These are phyloP conservation scores for Tolypocladium nubicola DNA, from an alignment of 2,329 filamentous ascomycete species.

Conservation along the genomic window DNA sequence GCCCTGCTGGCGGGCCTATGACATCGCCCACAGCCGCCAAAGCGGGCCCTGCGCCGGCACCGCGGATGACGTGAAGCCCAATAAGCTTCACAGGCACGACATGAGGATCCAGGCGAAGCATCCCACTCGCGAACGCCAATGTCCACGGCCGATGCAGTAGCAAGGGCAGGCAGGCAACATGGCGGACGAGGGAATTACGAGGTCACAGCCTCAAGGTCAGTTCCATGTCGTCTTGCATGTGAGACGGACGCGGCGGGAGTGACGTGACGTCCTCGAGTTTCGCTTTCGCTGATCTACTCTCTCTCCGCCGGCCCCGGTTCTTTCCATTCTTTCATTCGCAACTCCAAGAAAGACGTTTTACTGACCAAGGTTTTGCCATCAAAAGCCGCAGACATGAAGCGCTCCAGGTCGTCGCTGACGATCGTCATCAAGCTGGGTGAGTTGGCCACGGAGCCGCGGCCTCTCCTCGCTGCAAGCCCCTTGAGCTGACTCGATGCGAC, in stretches of 20 bases:
- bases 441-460: conserved; percentile 9
- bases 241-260: neutral
- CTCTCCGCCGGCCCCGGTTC: neutral
- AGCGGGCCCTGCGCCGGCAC: conserved; percentile 2
- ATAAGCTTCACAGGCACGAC: conserved; percentile 1
- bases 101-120: neutral
- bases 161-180: conserved; percentile 5
- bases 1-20: neutral
- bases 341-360: neutral
- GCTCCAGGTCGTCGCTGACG: conserved; percentile 30
- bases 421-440: conserved; percentile 84
- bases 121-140: conserved; percentile 1
- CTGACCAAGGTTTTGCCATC: conserved; percentile 8
- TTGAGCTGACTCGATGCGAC: neutral
- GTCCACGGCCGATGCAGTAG: conserved; percentile 1
- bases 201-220: conserved; percentile 2
- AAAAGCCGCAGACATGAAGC: conserved; percentile 49
- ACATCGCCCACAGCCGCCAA: neutral
- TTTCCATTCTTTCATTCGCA: neutral
- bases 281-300: neutral
- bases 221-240: neutral
- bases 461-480: neutral
- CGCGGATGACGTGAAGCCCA: conserved; percentile 4
- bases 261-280: neutral
- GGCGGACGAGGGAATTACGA: conserved; percentile 9